These are phyloP conservation scores for Chalciporus chontae DNA, from an alignment of 768 basidiomycete species.

Conservation along the genomic window DNA sequence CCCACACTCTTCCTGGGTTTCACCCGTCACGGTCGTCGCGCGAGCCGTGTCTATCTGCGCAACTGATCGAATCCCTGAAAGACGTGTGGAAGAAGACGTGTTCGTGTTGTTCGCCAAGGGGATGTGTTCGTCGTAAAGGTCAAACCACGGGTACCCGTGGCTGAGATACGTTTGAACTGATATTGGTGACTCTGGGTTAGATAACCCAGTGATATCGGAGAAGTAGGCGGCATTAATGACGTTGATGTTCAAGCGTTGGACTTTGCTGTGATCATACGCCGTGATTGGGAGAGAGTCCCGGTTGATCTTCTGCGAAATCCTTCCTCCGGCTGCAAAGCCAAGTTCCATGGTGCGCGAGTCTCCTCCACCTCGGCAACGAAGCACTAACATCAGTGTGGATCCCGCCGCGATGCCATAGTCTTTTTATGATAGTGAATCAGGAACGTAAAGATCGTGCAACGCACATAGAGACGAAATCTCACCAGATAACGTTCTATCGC, in stretches of 20 bases:
- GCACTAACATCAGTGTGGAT: slow-evolving; percentile 62
- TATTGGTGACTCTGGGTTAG: slow-evolving; percentile 14
- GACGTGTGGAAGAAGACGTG: not conserved
- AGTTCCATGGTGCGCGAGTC: slow-evolving; percentile 40
- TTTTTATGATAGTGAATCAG: not conserved
- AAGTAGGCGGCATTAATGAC: slow-evolving; percentile 14
- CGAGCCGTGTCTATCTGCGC: not conserved
- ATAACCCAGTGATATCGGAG: slow-evolving; percentile 12
- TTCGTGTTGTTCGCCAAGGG: no score
- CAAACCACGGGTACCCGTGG: no score
- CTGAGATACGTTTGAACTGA: slow-evolving; percentile 10
- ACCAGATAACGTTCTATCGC: slow-evolving; percentile 1
- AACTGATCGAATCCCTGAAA: not conserved
- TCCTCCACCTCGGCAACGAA: slow-evolving; percentile 52
- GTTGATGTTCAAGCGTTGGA: slow-evolving; percentile 10
- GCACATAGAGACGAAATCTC: not conserved
- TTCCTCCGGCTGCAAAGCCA: slow-evolving; percentile 12
- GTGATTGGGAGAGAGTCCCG: slow-evolving; percentile 12
- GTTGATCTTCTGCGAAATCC: slow-evolving; percentile 22
- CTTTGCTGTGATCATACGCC: slow-evolving; percentile 14
- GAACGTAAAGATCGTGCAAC: not conserved
- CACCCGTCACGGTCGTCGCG: not conserved
- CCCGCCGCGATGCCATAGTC: slow-evolving; percentile 77
- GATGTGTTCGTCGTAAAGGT: no score
- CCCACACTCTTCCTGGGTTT: not conserved